These are phyloP conservation scores for Sinapis alba DNA, from an alignment of 441 rosid species.

Conservation along the genomic window DNA sequence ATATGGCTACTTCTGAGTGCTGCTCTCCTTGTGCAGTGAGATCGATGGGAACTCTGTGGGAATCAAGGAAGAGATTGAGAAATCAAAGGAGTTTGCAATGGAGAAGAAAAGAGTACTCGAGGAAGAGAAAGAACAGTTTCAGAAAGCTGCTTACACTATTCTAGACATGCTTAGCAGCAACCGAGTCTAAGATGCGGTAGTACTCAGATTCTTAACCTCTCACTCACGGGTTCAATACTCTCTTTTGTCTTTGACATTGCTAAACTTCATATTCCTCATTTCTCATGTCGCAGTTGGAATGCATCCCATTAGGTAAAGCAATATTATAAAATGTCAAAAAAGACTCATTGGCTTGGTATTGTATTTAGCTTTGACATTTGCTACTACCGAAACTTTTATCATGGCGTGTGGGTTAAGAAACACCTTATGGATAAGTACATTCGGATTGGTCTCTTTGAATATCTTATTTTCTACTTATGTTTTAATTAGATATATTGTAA, in stretches of 20 bases:
- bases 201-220: not conserved
- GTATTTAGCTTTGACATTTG: conserved; percentile 17
- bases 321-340: not conserved
- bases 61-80: conserved; percentile 75
- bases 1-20: not conserved
- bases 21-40: conserved; percentile 54
- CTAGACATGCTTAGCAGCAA: conserved; percentile 71
- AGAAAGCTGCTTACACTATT: conserved; percentile 82
- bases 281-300: not conserved
- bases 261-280: not conserved
- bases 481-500: not conserved
- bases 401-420: not conserved
- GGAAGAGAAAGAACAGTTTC: conserved; percentile 72
- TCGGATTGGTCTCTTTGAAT: too few species aligned
- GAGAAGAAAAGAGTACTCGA: conserved; percentile 72
- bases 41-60: conserved; percentile 69
- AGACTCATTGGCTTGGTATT: not conserved
- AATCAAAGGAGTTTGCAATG: conserved; percentile 61
- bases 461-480: too few species aligned
- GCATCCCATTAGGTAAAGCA: conserved; percentile 10
- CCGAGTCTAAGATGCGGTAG: conserved; percentile 29
- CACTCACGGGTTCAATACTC: too few species aligned
- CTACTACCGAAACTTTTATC: not conserved
- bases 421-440: too few species aligned
- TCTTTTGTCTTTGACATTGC: not conserved